Base-by-base conservation (phyloP, 495 filamentous ascomycete species). In the Aspergillus wentii region DNA sequence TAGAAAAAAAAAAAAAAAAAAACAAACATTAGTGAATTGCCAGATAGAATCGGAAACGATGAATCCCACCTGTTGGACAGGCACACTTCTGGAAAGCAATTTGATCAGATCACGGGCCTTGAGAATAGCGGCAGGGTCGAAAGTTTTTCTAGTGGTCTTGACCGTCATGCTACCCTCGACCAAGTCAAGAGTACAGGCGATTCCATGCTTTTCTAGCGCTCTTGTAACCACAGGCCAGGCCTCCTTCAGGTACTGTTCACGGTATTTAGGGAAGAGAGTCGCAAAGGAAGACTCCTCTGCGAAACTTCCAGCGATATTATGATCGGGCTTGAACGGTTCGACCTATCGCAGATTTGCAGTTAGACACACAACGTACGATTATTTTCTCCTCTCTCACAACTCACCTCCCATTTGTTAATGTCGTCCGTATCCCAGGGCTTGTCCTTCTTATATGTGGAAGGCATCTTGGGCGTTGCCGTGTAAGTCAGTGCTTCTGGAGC, bases 351-450 rank as follows among this genome's bases (percentile, higher is more conserved):
- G 30, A 39, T 34, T 39, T 35, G 27, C 29, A 38, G 49, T 52
- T 38, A 48, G 42, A 28, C 37, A 44, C 44, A 41, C 35, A 3
- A 34, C 28, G 8, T 3, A 23, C 5, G 22, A 6, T 0, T 3
- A 30, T 14, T 21, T 20, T 8, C 3, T 16, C 23, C 25, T 6
- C n/a, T 7, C 4, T 13, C 6, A 17, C 10, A 23, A 56, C 51
- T 40, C 45, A 86, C 77, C 76, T 89, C 92, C 91, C 91, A 98
- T 58, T 95, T 95, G 60, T 98, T 91, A 47, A 96, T 88, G 52
- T 95, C 92, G 41, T 92, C 88, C 33, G 88, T 95, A 60, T 98
- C 91, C 92, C 91, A 97, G 23, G 92, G 86, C 60, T 98, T 98
- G 4, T 95, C 88, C 41, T 76, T 82, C 41, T 95, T 92, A 69